Evolutionary conservation across 1,284 basidiomycete species (phyloP), one percentile per base, ranked within the genome.

Genomic region (Sphaerobolus stellatus): DNA sequence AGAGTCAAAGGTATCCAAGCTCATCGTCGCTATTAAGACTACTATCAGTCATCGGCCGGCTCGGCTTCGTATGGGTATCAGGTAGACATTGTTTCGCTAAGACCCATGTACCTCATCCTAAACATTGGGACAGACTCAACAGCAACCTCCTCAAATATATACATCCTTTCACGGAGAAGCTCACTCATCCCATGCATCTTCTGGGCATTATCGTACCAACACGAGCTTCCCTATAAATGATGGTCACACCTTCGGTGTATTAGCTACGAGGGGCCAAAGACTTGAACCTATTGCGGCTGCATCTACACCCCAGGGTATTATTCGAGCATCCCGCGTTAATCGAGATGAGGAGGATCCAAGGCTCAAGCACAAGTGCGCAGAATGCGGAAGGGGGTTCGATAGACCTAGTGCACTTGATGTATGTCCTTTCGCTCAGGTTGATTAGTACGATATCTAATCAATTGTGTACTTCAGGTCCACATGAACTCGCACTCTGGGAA

Each of bases 331-430:
- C 20, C 25, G 27, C 18, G 29, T 41, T 33, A 45, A 31, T 5
- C 43, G 47, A 18, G 28, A 48, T 25, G 14, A 43, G 18, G 29
- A 30, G 6, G 53, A 54, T 44, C 53, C 53, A n/a, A 48, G 27
- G 20, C 48, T 48, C 33, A 41, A 28, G 27, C 30, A 49, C 38
- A 30, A 43, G n/a, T 54, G 53, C 30, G 16, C 47, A 13, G 34
- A 54, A n/a, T 54, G 53, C 38, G 30, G 25, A 5, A 54, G 49
- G 31, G 24, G 36, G 5, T 54, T 54, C 33, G 53, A 54, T 48
- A 45, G 53, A 16, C 53, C 46, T 16, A 49, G 46, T 16, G 36
- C 30, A n/a, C 40, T 54, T 9, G 45, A 48, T 18, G 53, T 54
- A 36, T 5, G 53, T 28, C 2, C 25, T n/a, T 25, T 27, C 8